phyloP scores from a whole-genome alignment of 202 grass and related monocot genomes.

The Cymbopogon flexuosus region DNA sequence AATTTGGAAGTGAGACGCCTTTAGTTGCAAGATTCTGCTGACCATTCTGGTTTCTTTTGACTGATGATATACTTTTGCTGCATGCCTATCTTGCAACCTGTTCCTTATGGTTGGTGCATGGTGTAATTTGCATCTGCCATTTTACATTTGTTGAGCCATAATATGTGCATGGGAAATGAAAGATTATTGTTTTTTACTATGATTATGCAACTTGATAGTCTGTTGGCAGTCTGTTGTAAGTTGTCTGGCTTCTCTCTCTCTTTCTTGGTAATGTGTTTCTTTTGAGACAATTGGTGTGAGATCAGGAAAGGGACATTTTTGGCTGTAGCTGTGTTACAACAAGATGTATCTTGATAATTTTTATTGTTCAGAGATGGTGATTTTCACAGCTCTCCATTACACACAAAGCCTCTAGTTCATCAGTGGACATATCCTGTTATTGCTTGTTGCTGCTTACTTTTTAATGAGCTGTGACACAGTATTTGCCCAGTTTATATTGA shows the following conservation, averaged over 20 bases:
- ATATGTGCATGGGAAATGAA: neutral
- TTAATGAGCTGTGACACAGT: neutral
- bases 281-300: neutral
- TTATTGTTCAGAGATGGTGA: neutral
- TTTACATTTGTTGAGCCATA: neutral
- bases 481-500: neutral
- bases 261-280: conserved; percentile 15
- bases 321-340: neutral
- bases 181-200: neutral
- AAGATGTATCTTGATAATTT: conserved; percentile 18
- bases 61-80: conserved; percentile 6
- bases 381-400: conserved; percentile 6
- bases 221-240: conserved; percentile 8
- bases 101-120: conserved; percentile 10
- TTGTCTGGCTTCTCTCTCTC: neutral
- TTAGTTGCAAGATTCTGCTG: conserved; percentile 8
- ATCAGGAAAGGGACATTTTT: conserved; percentile 4
- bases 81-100: neutral
- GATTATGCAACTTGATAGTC: neutral
- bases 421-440: neutral
- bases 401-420: neutral
- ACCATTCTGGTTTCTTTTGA: conserved; percentile 13
- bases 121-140: neutral
- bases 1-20: neutral
- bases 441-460: neutral